Base-by-base conservation (phyloP, 2,329 filamentous ascomycete species). In the Hirsutella minnesotensis region DNA sequence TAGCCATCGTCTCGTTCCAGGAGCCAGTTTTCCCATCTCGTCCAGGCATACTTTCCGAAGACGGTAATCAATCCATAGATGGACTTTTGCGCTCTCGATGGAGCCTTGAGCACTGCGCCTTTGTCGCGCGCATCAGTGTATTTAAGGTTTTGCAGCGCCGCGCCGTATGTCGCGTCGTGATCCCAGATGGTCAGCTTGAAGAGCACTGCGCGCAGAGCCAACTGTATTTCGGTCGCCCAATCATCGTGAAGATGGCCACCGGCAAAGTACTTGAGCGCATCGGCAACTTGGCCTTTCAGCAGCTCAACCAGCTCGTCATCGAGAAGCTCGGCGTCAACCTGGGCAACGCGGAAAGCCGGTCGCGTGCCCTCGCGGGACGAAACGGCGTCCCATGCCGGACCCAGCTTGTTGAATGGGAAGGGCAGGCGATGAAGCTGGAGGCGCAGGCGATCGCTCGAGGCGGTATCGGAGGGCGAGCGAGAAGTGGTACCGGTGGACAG, bases 161-260 rank as follows among this genome's bases (percentile, higher is more conserved):
- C 92, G 46, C 92, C 92, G 62, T 98, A 96, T 5, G 86, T 94
- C 33, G 92, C 86, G 60, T 95, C 82, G 61, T 95, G 86, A 61
- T 96, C 89, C 92, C 92, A 98, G 45, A 98, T 81, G 15, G 85
- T 87, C 48, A 98, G 75, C 64, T 98, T 98, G 71, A 95, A 98
- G 8, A 98, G 69, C 3, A 88, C 69, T 2, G 83, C 78, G 38
- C 90, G 75, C 44, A 98, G 70, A 1, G 70, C 75, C 22, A 95
- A 72, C 48, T 83, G 72, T 42, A 96, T 90, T 65, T 96, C 92
- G 41, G 85, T 73, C 13, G 81, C 80, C 80, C 86, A 95, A 55
- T 94, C 86, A 59, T 95, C 87, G 45, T 83, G 77, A 37, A 94
- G 64, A 59, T 89, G 68, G 22, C 74, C 62, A 51, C 81, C 81